Evolutionary conservation across 1,139 yeast genomes (phyloP).

Genomic region (Zhuliangozyma blackwelliae): DNA sequence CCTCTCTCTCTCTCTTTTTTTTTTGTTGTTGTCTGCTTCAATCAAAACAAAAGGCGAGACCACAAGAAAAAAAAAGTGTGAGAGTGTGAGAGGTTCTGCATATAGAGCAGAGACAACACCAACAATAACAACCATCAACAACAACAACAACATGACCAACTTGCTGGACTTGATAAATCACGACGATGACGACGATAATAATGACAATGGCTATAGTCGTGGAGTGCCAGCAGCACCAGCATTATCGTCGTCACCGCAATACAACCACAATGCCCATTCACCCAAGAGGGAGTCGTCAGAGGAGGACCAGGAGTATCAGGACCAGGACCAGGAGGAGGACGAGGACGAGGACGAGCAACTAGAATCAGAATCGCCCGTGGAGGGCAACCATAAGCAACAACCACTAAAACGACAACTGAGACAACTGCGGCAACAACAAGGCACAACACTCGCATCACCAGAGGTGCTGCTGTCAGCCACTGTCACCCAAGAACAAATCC

Average conservation of each 20-base stretch:
- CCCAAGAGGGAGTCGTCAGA: no score
- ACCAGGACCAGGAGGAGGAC: no score
- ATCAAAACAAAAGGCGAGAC: no score
- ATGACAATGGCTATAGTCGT: constrained; percentile 4
- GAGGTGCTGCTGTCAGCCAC: constrained; percentile 1
- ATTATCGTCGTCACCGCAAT: constrained; percentile 1
- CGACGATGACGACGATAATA: constrained; percentile 8
- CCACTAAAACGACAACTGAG: no score
- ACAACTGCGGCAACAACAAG: no score
- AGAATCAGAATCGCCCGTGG: no score
- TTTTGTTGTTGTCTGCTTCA: no score
- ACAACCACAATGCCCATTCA: not conserved
- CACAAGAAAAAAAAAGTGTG: not conserved
- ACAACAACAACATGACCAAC: constrained; percentile 9
- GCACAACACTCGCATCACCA: no score
- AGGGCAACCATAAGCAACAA: no score
- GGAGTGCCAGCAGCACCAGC: no score
- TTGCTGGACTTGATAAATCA: constrained; percentile 12
- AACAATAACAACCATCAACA: not conserved
- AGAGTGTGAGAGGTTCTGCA: not conserved
- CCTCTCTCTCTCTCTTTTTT: not conserved
- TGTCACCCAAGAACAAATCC: constrained; percentile 27
- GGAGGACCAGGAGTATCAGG: no score
- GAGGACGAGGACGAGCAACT: no score
- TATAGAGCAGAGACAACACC: not conserved